Base-by-base conservation (phyloP, 129 eudicot genomes). In the Escallonia rubra region DNA sequence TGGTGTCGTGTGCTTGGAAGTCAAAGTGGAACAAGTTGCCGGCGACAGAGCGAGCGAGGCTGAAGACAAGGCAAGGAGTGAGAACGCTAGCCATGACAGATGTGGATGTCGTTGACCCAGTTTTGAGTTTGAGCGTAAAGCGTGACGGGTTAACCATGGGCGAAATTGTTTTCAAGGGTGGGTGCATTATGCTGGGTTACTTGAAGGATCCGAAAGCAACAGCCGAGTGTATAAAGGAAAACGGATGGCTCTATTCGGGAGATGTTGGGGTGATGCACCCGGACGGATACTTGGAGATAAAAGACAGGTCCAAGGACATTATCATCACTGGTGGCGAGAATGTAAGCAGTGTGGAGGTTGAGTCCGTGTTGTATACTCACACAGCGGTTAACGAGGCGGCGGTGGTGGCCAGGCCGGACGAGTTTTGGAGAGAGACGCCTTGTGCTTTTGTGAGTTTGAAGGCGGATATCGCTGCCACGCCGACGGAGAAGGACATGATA, bases 381-480 rank as follows among this genome's bases (percentile, higher is more conserved):
- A 86, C 90, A 7, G 78, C 56, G 66, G 83, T 87, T 67, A 65
- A 71, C 4, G 91, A 87, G 80, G 86, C 78, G 12, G 90, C 90
- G 13, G 95, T 87, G 66, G 95, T 87, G 70, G 90, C 95, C 3
- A 45, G 80, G 66, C 95, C 82, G 43, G 88, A 87, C 61, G 71
- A 76, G 52, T 84, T 69, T 43, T 87, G 95, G 95, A 88, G 95
- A 5, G 95, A 87, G 66, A 87, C 95, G 48, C 95, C 95, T 0
- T 84, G 90, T 39, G 95, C 91, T 6, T 87, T 84, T 59, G 71
- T 87, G 66, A 79, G 90, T 70, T 72, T 84, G 69, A 81, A 67
- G 11, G 81, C 11, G 6, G 78, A 57, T 65, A 63, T 23, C 47
- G 57, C 34, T 9, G 45, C 40, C 43, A 74, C 34, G 60, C 41